Evolutionary conservation across 495 filamentous ascomycete species (phyloP), one percentile per base, ranked within the genome.

Genomic region (Aspergillus baeticus): DNA sequence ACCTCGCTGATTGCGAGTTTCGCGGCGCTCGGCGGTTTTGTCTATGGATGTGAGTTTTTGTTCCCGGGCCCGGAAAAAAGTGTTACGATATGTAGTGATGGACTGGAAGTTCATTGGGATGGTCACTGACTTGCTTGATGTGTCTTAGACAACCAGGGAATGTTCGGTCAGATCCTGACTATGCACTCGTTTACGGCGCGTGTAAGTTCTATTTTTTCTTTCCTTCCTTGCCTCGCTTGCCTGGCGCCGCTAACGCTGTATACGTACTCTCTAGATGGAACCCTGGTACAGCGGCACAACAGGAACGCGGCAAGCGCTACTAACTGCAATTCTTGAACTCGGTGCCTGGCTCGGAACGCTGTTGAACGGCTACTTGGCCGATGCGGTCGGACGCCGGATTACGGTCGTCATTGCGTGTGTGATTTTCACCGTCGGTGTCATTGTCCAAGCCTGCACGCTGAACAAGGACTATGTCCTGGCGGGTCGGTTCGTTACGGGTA

Each of bases 321-420:
- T 43, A 18, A 43, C 41, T 22, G 78, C 88, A 5, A 91, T 92
- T 62, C 81, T 91, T 62, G 88, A 91, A 62, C 79, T 92, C 8
- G 89, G 88, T 55, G 88, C 88, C 50, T 91, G 88, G 88, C 57
- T 90, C 38, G 89, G 89, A 7, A 83, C 85, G 0, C 77, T 91
- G 26, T 81, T 86, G 38, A 86, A 81, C 33, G 87, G 87, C 5
- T 85, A 89, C 66, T 65, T 91, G 33, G 33, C 31, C 10, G 46
- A 49, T 22, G 17, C 31, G 2, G 17, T 49, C 2, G 33, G 31
- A 3, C 46, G 46, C 10, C 33, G 34, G n/a, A 36, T 36, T 10
- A 49, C 46, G 1, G 34, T 49, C 22, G n/a, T 49, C 6, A 21
- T 35, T 34, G 79, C 81, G 21, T 63, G 65, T 29, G 76, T 13